Evolutionary conservation across 495 filamentous ascomycete genomes (phyloP).

Genomic region (Neurospora sublineolata): DNA sequence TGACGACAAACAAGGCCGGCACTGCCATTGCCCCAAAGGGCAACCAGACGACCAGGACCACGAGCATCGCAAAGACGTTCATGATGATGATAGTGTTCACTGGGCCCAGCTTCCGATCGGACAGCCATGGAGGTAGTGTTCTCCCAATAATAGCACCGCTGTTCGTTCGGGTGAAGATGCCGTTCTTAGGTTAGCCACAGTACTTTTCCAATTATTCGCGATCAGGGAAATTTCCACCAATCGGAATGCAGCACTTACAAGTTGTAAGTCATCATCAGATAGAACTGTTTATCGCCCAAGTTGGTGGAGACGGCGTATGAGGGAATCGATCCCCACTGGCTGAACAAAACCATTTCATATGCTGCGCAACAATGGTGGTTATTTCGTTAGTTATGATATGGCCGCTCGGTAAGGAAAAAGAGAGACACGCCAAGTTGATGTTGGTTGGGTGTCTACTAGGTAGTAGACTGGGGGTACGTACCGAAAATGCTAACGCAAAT

Average conservation of each 20-base stretch:
- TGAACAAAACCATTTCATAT: slow-evolving; percentile 20
- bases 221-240: not conserved
- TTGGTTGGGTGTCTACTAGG: not conserved
- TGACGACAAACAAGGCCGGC: slow-evolving; percentile 12
- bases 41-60: slow-evolving; percentile 13
- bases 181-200: not conserved
- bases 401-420: not conserved
- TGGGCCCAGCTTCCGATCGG: slow-evolving; percentile 14
- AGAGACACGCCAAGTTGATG: not conserved
- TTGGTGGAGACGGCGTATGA: slow-evolving; percentile 15
- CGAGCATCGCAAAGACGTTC: slow-evolving; percentile 16
- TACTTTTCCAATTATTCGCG: not conserved
- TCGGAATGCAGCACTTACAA: slow-evolving; percentile 9
- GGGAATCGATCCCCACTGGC: slow-evolving; percentile 23
- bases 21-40: slow-evolving; percentile 12
- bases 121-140: slow-evolving; percentile 17
- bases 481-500: slow-evolving; percentile 16
- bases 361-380: slow-evolving; percentile 1
- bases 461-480: slow-evolving; percentile 2
- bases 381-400: not conserved
- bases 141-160: slow-evolving; percentile 19
- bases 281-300: slow-evolving; percentile 16
- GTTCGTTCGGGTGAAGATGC: not conserved
- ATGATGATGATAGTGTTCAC: slow-evolving; percentile 18
- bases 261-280: slow-evolving; percentile 24